Evolutionary conservation across 768 basidiomycete genomes (phyloP).

Genomic region (Hydnum rufescens): DNA sequence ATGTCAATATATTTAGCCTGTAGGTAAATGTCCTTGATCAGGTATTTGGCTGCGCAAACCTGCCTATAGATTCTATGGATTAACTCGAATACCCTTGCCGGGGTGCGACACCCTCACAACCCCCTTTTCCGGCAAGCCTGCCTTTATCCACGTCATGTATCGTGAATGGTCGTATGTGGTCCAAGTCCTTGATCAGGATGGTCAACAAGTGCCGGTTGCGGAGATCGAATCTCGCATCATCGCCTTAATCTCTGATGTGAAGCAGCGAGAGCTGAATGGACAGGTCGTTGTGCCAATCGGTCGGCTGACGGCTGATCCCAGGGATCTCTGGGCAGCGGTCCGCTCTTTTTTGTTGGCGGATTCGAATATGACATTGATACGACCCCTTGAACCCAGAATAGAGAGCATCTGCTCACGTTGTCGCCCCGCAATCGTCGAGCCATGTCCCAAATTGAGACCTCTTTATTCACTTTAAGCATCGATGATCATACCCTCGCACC

Average conservation of each 20-base stretch:
- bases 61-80: constrained; percentile 35
- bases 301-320: constrained; percentile 54
- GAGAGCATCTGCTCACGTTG: constrained; percentile 43
- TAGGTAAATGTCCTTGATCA: constrained; percentile 13
- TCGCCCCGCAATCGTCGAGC: constrained; percentile 42
- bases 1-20: constrained; percentile 24
- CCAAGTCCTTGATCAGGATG: constrained; percentile 34
- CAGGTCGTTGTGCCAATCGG: constrained; percentile 31
- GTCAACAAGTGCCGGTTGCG: constrained; percentile 18
- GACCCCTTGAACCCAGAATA: constrained; percentile 56
- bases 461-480: constrained; percentile 61
- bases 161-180: constrained; percentile 68
- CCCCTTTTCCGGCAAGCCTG: constrained; percentile 29
- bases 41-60: constrained; percentile 13
- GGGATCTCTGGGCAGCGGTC: constrained; percentile 68
- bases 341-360: background rate
- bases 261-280: constrained; percentile 19
- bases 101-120: constrained; percentile 45
- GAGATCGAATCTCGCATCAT: constrained; percentile 29
- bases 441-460: constrained; percentile 46
- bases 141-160: constrained; percentile 46
- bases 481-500: constrained; percentile 45
- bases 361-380: background rate
- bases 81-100: constrained; percentile 49
- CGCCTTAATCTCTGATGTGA: constrained; percentile 37